phyloP scores from a whole-genome alignment of 2,329 filamentous ascomycete genomes.

The Phaeosphaeriaceae sp. region DNA sequence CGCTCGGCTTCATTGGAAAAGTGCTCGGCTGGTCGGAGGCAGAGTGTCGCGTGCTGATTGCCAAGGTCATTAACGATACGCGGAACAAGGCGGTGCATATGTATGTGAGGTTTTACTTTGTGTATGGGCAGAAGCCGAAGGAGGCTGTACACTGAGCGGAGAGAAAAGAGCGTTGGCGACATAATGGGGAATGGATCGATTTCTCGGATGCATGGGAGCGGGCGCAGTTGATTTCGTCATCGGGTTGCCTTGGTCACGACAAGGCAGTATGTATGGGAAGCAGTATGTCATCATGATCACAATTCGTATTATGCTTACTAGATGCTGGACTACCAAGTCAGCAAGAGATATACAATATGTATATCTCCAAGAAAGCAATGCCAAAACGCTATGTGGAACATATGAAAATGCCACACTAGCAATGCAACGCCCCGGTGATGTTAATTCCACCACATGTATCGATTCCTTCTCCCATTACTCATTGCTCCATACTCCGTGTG shows the following conservation, averaged over 20 bases:
- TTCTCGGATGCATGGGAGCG: neutral
- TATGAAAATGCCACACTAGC: neutral
- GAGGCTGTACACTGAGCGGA: constrained; percentile 14
- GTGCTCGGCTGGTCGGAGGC: constrained; percentile 45
- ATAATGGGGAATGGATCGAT: too few relatives aligned
- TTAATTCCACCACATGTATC: neutral
- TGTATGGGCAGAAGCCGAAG: constrained; percentile 40
- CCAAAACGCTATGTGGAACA: neutral
- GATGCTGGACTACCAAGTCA: neutral
- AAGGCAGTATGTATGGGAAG: too few relatives aligned
- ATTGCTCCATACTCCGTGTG: neutral
- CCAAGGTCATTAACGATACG: constrained; percentile 43
- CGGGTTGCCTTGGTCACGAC: neutral
- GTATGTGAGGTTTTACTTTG: constrained; percentile 46
- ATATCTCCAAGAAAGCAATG: neutral
- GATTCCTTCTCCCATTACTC: neutral
- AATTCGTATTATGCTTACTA: neutral
- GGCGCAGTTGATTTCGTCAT: too few relatives aligned
- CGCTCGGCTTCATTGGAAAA: constrained; percentile 45
- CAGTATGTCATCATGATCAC: neutral
- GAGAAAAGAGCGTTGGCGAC: neutral
- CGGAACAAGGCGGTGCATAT: constrained; percentile 36
- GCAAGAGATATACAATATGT: neutral
- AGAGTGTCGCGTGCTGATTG: constrained; percentile 44
- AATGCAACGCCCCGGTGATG: neutral